A percentile compares a stretch with the other conserved stretches of the same genome.
Conservation (phyloP, 495 filamentous ascomycete species). For the Penicillium pancosmium region DNA sequence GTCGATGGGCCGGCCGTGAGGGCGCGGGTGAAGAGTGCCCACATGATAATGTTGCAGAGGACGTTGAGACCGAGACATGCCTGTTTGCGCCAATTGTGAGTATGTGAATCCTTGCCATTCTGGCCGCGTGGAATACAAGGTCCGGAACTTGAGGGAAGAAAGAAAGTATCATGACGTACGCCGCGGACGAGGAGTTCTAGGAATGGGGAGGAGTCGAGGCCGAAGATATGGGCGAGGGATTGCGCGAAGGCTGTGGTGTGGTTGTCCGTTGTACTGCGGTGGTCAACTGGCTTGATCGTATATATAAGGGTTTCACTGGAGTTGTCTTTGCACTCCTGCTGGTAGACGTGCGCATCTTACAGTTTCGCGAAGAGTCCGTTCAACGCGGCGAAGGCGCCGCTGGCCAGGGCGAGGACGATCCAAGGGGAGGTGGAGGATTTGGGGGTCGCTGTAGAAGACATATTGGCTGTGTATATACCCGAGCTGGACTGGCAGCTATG, state of each 20-base stretch:
- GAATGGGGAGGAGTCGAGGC: slow-evolving; percentile 47
- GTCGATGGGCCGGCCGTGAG: slow-evolving; percentile 81
- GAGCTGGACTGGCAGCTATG: background rate
- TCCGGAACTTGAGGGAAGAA: background rate
- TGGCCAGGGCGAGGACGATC: slow-evolving; percentile 81
- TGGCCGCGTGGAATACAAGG: no score
- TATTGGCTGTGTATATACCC: slow-evolving; percentile 7
- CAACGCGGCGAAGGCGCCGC: slow-evolving; percentile 86
- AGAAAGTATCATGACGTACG: slow-evolving; percentile 52
- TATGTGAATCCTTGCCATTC: no score
- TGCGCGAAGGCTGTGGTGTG: slow-evolving; percentile 73
- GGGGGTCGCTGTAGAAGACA: slow-evolving; percentile 17
- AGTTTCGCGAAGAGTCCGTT: slow-evolving; percentile 97
- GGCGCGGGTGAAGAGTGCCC: slow-evolving; percentile 82
- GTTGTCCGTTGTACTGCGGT: slow-evolving; percentile 74
- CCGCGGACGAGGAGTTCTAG: slow-evolving; percentile 69
- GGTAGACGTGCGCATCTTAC: slow-evolving; percentile 49
- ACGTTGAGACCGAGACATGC: slow-evolving; percentile 87
- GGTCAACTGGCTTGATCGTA: background rate
- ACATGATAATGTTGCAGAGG: slow-evolving; percentile 91
- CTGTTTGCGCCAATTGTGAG: slow-evolving; percentile 40
- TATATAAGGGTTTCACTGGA: background rate
- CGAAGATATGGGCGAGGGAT: slow-evolving; percentile 63
- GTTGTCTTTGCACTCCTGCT: background rate
- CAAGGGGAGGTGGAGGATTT: slow-evolving; percentile 49